These are phyloP conservation scores for Boletus patriciae DNA, from an alignment of 768 basidiomycete species.

Conservation along the genomic window DNA sequence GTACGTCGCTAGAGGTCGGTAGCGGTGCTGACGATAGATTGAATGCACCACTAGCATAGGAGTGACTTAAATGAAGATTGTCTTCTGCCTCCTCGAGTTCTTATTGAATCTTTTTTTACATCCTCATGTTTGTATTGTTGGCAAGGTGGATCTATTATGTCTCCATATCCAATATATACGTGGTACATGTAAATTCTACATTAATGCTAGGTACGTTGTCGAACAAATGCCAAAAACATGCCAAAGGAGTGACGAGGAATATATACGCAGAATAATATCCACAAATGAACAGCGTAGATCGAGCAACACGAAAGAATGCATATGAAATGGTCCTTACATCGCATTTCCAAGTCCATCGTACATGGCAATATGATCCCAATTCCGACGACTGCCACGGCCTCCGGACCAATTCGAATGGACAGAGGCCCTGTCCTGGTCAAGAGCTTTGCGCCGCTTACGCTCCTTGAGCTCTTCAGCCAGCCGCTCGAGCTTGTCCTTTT, in stretches of 20 bases:
- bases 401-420: conserved; percentile 27
- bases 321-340: conserved; percentile 17
- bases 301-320: conserved; percentile 13
- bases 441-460: conserved; percentile 33
- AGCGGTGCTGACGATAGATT: conserved; percentile 2
- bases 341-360: conserved; percentile 31
- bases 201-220: conserved; percentile 24
- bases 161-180: conserved; percentile 12
- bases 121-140: conserved; percentile 1
- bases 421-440: conserved; percentile 34
- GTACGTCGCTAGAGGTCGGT: neutral
- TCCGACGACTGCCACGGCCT: conserved; percentile 19
- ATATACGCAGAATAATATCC: conserved; percentile 16
- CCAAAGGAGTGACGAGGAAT: conserved; percentile 12
- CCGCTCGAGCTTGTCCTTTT: conserved; percentile 40
- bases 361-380: conserved; percentile 32
- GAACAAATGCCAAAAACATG: conserved; percentile 13
- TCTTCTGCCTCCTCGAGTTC: neutral
- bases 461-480: conserved; percentile 48
- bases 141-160: conserved; percentile 6
- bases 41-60: neutral
- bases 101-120: neutral
- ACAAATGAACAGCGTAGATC: conserved; percentile 19
- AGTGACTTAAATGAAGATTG: neutral
- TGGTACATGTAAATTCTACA: conserved; percentile 32